Conservation (phyloP, 331 rosid genomes). For the Quercus tomentella region DNA sequence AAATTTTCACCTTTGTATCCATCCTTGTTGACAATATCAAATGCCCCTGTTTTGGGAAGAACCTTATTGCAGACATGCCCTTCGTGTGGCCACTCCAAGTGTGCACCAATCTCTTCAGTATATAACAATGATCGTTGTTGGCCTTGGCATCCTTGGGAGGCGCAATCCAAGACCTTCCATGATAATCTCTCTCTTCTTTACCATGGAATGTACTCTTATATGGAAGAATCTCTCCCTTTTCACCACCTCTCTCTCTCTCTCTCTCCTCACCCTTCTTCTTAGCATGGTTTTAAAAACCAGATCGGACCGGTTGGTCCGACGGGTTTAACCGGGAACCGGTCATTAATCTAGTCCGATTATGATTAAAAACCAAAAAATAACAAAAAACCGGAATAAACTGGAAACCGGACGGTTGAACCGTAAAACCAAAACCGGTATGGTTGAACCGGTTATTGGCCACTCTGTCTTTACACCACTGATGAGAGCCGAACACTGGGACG, state of each 20-base stretch:
- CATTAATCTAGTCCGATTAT: too few species aligned
- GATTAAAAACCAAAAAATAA: too few species aligned
- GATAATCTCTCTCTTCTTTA: slow-evolving; percentile 89
- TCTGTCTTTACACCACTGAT: too few species aligned
- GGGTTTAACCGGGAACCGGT: too few species aligned
- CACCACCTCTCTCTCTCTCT: slow-evolving; percentile 68
- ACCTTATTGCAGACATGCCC: slow-evolving; percentile 88
- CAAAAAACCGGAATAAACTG: too few species aligned
- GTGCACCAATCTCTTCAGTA: slow-evolving; percentile 92
- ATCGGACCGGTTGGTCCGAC: too few species aligned
- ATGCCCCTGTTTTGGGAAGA: slow-evolving; percentile 86
- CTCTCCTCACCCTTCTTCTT: slow-evolving; percentile 80
- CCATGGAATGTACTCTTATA: slow-evolving; percentile 95
- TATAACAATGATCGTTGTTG: slow-evolving; percentile 80
- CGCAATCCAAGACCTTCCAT: slow-evolving; percentile 97
- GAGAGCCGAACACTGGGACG: too few species aligned
- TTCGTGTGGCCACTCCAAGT: slow-evolving; percentile 99
- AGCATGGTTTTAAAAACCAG: too few species aligned
- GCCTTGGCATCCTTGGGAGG: slow-evolving; percentile 94
- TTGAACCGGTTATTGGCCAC: too few species aligned
- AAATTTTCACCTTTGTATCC: slow-evolving; percentile 93
- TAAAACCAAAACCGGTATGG: too few species aligned
- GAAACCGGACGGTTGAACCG: too few species aligned
- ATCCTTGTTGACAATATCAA: slow-evolving; percentile 83
- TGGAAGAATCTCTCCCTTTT: slow-evolving; percentile 57